A percentile compares a stretch with the other conserved stretches of the same genome.
These are phyloP conservation scores for Sanghuangporus baumii DNA, from an alignment of 1,284 basidiomycete species.

Conservation along the genomic window DNA sequence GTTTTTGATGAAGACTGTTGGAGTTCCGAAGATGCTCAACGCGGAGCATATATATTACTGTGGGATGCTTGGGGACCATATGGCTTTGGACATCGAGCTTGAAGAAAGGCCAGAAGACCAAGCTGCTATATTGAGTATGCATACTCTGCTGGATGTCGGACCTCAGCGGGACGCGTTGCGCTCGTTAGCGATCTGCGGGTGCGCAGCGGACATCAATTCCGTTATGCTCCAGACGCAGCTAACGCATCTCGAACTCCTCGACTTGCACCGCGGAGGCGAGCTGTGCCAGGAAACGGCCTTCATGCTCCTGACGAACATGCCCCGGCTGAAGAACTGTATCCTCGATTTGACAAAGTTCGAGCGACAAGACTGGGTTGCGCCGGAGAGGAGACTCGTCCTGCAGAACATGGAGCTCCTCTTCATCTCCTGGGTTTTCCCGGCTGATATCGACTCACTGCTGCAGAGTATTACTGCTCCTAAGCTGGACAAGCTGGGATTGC, in stretches of 20 bases:
- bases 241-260: constrained; percentile 11
- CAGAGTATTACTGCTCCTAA: constrained; percentile 9
- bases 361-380: not conserved
- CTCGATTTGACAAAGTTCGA: constrained; percentile 11
- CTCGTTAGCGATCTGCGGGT: constrained; percentile 11
- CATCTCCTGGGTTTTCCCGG: constrained; percentile 12
- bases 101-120: not conserved
- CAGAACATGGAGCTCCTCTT: constrained; percentile 7
- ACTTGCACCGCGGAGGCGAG: constrained; percentile 8
- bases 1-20: constrained; percentile 6
- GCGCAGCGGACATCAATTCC: not conserved
- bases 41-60: constrained; percentile 5
- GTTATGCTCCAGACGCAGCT: constrained; percentile 9
- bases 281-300: constrained; percentile 8
- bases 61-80: constrained; percentile 7
- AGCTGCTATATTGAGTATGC: not conserved
- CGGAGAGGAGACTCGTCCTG: not conserved
- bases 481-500: constrained; percentile 8
- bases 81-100: not conserved
- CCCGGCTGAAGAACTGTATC: constrained; percentile 6
- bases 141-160: constrained; percentile 3
- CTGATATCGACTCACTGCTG: constrained; percentile 7
- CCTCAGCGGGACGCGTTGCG: not conserved
- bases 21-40: constrained; percentile 10
- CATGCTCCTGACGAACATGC: not conserved